phyloP scores from a whole-genome alignment of 352 stramenopile species.

The Pythium catenulatum region DNA sequence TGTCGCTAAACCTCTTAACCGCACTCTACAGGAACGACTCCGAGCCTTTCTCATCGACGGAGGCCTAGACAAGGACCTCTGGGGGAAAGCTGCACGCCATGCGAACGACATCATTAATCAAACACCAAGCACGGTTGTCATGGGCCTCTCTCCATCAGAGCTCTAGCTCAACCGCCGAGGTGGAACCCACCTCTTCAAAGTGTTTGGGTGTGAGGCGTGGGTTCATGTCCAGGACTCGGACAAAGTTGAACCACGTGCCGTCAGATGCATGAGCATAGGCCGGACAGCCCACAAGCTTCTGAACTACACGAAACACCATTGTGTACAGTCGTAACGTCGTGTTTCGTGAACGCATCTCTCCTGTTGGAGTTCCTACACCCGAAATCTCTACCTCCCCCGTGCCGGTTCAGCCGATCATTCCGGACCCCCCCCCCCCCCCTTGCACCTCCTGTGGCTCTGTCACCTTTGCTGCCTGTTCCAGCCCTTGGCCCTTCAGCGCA shows the following conservation, averaged over 20 bases:
- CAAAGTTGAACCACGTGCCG: constrained; percentile 3
- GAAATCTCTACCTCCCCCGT: too few relatives aligned
- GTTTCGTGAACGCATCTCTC: neutral
- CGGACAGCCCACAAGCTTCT: neutral
- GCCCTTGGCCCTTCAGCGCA: neutral
- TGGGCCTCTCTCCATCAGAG: too few relatives aligned
- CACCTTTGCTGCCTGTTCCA: neutral
- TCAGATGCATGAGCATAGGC: neutral
- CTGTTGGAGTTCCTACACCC: neutral
- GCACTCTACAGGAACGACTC: too few relatives aligned
- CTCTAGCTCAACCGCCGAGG: too few relatives aligned
- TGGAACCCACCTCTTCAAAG: neutral
- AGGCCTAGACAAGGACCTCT: too few relatives aligned
- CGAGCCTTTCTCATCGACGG: too few relatives aligned
- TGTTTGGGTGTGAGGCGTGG: neutral
- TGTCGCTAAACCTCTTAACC: neutral
- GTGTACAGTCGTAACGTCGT: constrained; percentile 17
- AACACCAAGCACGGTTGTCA: too few relatives aligned
- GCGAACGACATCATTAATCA: too few relatives aligned
- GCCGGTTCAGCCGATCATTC: too few relatives aligned
- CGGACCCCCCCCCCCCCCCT: neutral
- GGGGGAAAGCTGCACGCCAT: too few relatives aligned
- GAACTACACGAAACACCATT: neutral
- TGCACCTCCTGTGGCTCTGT: neutral
- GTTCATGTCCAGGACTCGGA: neutral